Base-by-base conservation (phyloP, 2,329 filamentous ascomycete species). In the Westerdykella sp. region DNA sequence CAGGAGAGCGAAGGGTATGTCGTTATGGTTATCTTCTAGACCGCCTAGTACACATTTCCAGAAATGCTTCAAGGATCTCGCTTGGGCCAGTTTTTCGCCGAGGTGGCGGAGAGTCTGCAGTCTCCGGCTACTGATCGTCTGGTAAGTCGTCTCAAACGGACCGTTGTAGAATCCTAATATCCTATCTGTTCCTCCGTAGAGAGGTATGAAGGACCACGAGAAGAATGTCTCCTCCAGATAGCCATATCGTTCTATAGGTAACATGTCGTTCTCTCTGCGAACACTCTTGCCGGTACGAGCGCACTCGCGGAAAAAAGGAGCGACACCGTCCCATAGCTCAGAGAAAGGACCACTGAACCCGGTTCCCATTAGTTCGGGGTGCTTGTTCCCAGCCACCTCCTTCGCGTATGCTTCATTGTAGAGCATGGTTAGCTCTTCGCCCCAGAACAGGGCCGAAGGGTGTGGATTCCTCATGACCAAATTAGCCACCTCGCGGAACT, bases 11-110 rank as follows among this genome's bases (percentile, higher is more conserved):
- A 66, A 66, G 2, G 60, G 59, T 6, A 65, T 44, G 22, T 65
- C 62, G 22, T 57, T 54, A 11, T 52, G 47, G 34, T 63, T 63
- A 13, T 69, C 66, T 45, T 72, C 68, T 10, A 76, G 49, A 1
- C 72, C 73, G 34, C 76, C 72, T 10, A 78, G 50, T 22, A 76
- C 70, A 55, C 68, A 71, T 40, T 65, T 63, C 72, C 75, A 78
- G 32, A 78, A 69, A 2, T 69, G 53, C 34, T 59, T 60, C 9
- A 56, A 55, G 1, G 55, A 59, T 39, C 53, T 53, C 30, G 54
- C 56, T 23, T 54, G 48, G 11, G 63, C 51, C 52, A 66, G 34
- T 51, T 55, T 55, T 34, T 69, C 69, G 2, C 62, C 62, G 4
- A 73, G 46, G 9, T 65, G 56, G n/a, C 66, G 57, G 6, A 72